Evolutionary conservation across 2,329 filamentous ascomycete species (phyloP), one percentile per base, ranked within the genome.

Genomic region (Stemphylium beticola): DNA sequence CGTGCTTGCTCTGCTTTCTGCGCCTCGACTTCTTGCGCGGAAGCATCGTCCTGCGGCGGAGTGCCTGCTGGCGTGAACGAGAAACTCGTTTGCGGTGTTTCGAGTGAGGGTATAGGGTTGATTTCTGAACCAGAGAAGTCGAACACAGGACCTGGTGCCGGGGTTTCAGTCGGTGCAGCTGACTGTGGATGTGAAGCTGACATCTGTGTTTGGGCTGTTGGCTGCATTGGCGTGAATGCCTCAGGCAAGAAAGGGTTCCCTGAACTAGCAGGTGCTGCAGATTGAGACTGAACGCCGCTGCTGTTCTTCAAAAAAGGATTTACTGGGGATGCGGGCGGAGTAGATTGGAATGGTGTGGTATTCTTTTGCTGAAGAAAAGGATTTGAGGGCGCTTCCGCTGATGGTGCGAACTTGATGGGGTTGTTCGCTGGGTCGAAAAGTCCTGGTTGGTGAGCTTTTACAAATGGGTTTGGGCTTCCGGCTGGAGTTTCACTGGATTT

Each of bases 391-490:
- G 51, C 6, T 5, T 42, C 40, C 39, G 39, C 33, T 3, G 58
- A 38, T 8, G 60, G 51, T 4, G 62, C 60, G 33, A 75, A 75
- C 12, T 66, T 62, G 31, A 74, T 66, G 14, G 55, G 3, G 20
- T 71, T 61, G 26, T 67, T 71, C 0, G 62, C 59, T 8, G 65
- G 49, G 53, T 75, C 65, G 33, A 74, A 75, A 0, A 70, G 17
- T 14, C 69, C 69, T 34, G 69, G 60, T n/a, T 65, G 61, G 3
- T 60, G 43, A n/a, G 43, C 46, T 39, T 55, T 52, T n/a, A 39
- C 17, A 17, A 63, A 66, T 6, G 62, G 62, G 38, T 61, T 65
- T 7, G 45, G 22, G 7, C 36, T 34, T 33, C 48, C 51, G 5
- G 43, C 26, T 11, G 49, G 43, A 33, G 51, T 41, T 24, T 45